These are phyloP conservation scores for Platanthera zijinensis DNA, from an alignment of 106 monocot species.

Conservation along the genomic window DNA sequence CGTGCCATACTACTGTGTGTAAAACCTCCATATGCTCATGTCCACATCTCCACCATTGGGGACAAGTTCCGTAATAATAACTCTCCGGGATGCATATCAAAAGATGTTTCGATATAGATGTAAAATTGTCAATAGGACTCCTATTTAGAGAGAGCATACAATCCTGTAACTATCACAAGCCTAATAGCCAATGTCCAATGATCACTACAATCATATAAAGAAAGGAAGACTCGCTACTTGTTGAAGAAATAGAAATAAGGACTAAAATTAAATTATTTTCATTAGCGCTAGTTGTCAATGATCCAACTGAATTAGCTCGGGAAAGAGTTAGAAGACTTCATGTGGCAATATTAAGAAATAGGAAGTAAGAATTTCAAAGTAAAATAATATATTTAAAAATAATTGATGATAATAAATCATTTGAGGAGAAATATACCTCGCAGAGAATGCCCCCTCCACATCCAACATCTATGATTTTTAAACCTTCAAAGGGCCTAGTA, in stretches of 20 bases:
- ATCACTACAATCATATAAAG: background rate
- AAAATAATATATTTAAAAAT: slow-evolving; percentile 4
- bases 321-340: background rate
- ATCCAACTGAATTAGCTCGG: background rate
- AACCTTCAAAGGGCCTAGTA: slow-evolving; percentile 82
- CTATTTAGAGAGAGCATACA: background rate
- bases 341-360: background rate
- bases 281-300: background rate
- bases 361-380: background rate
- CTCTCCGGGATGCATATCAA: too few relatives aligned
- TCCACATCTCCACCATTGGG: too few relatives aligned
- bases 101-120: background rate
- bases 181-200: background rate
- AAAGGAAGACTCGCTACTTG: background rate
- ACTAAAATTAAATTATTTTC: background rate
- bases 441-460: slow-evolving; percentile 97
- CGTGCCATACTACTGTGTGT: too few relatives aligned
- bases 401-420: background rate
- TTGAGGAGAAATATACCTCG: slow-evolving; percentile 47
- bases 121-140: background rate
- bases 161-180: background rate
- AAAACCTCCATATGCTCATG: too few relatives aligned
- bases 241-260: background rate
- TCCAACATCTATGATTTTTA: slow-evolving; percentile 91
- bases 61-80: too few relatives aligned